Percentiles rank a stretch among this genome's conserved stretches.
phyloP scores from a whole-genome alignment of 2,329 filamentous ascomycete species.

The Grosmannia clavigera region DNA sequence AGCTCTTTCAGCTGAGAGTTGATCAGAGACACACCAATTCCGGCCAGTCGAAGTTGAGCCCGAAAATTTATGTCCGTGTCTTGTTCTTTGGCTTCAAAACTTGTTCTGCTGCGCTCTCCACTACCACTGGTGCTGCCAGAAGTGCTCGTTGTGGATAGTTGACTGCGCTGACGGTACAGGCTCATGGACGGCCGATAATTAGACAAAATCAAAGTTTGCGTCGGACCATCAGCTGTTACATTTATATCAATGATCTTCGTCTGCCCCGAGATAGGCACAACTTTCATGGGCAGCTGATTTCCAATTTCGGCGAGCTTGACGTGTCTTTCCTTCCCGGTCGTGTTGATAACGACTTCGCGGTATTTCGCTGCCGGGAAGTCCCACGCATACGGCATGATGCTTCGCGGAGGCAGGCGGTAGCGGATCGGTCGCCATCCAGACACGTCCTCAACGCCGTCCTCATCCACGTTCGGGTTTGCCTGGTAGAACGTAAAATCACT shows the following conservation, averaged over 20 bases:
- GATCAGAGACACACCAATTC: conserved; percentile 85
- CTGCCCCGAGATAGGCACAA: conserved; percentile 53
- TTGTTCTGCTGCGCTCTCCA: conserved; percentile 29
- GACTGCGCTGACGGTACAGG: conserved; percentile 52
- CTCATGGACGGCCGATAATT: conserved; percentile 92
- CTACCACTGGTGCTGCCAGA: conserved; percentile 21
- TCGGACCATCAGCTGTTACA: conserved; percentile 88
- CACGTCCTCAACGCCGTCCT: conserved; percentile 72
- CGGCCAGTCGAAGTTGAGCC: conserved; percentile 76
- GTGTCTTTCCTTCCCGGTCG: conserved; percentile 70
- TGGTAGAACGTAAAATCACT: conserved; percentile 96
- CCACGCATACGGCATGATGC: conserved; percentile 99
- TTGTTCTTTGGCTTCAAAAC: conserved; percentile 89
- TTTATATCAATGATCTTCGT: conserved; percentile 94
- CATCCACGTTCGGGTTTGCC: conserved; percentile 81
- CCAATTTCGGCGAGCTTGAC: conserved; percentile 95
- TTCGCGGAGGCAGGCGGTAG: conserved; percentile 82
- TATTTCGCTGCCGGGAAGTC: conserved; percentile 97
- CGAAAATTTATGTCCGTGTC: conserved; percentile 82
- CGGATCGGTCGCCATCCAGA: conserved; percentile 87
- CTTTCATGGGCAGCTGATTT: conserved; percentile 88
- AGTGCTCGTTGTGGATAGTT: conserved; percentile 36
- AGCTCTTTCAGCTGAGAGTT: conserved; percentile 86
- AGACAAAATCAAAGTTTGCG: conserved; percentile 83
- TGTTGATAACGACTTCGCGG: conserved; percentile 78